phyloP scores from a whole-genome alignment of 805 yeast species.

The Metschnikowia lunata region DNA sequence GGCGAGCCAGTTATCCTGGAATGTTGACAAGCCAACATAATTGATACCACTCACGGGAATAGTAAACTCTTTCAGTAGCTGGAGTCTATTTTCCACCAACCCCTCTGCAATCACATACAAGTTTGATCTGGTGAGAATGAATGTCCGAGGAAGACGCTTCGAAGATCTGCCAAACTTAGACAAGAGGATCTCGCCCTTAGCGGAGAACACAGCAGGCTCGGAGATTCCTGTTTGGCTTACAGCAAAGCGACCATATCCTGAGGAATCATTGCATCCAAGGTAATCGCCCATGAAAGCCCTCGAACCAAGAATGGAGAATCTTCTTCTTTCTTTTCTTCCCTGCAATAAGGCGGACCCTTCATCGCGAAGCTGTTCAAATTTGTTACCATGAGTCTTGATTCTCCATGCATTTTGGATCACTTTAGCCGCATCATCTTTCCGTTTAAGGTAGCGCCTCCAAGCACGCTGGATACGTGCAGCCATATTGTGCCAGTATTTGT shows the following conservation, averaged over 20 bases:
- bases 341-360: slow-evolving; percentile 68
- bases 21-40: slow-evolving; percentile 62
- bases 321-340: slow-evolving; percentile 82
- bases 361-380: slow-evolving; percentile 80
- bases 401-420: slow-evolving; percentile 80
- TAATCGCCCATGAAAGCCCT: slow-evolving; percentile 95
- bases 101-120: slow-evolving; percentile 73
- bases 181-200: slow-evolving; percentile 73
- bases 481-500: slow-evolving; percentile 96
- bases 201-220: slow-evolving; percentile 72
- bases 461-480: slow-evolving; percentile 97
- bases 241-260: slow-evolving; percentile 71
- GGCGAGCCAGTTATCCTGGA: slow-evolving; percentile 93
- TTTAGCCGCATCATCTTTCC: slow-evolving; percentile 83
- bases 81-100: slow-evolving; percentile 53
- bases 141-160: slow-evolving; percentile 65
- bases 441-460: slow-evolving; percentile 78
- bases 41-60: slow-evolving; percentile 58
- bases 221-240: slow-evolving; percentile 63
- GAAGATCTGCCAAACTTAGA: slow-evolving; percentile 94
- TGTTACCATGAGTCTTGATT: slow-evolving; percentile 72
- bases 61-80: slow-evolving; percentile 58
- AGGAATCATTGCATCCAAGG: slow-evolving; percentile 69
- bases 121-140: slow-evolving; percentile 58
- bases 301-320: slow-evolving; percentile 80